Percentiles rank a stretch among this genome's conserved stretches.
phyloP scores from a whole-genome alignment of 768 basidiomycete species.

The Amanita pallidorosea region DNA sequence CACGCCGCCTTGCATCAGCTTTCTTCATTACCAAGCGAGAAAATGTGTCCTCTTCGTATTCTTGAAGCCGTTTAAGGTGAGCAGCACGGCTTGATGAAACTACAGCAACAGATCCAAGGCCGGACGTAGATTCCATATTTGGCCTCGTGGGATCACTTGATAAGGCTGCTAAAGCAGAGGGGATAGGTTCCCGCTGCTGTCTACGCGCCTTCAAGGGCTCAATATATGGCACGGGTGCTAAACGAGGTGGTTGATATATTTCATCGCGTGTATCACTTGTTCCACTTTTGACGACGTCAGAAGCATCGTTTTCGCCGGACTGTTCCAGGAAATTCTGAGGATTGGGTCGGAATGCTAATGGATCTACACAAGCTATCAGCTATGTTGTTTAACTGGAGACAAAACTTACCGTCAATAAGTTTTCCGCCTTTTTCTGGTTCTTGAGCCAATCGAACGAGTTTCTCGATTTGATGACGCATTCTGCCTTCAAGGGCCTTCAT shows the following conservation, averaged over 20 bases:
- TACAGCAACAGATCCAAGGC: slow-evolving; percentile 53
- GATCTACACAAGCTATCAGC: slow-evolving; percentile 41
- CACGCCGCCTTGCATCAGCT: slow-evolving; percentile 62
- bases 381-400: background rate
- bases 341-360: slow-evolving; percentile 87
- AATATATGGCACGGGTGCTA: slow-evolving; percentile 83
- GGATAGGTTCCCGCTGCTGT: slow-evolving; percentile 43
- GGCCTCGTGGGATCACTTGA: slow-evolving; percentile 63
- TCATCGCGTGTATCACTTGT: slow-evolving; percentile 23
- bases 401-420: slow-evolving; percentile 46
- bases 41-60: slow-evolving; percentile 94
- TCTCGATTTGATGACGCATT: slow-evolving; percentile 94
- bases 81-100: slow-evolving; percentile 58
- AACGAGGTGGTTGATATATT: slow-evolving; percentile 76
- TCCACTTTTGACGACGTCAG: slow-evolving; percentile 9
- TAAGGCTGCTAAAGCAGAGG: slow-evolving; percentile 53
- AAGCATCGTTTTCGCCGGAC: slow-evolving; percentile 22
- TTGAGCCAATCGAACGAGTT: slow-evolving; percentile 65
- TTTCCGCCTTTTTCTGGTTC: slow-evolving; percentile 19
- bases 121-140: slow-evolving; percentile 60
- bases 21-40: slow-evolving; percentile 86
- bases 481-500: slow-evolving; percentile 72
- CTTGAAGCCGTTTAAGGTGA: slow-evolving; percentile 68
- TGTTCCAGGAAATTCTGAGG: slow-evolving; percentile 56
- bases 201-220: slow-evolving; percentile 35